Base-by-base conservation (phyloP, 495 filamentous ascomycete species). In the Hypoxylon rickii region DNA sequence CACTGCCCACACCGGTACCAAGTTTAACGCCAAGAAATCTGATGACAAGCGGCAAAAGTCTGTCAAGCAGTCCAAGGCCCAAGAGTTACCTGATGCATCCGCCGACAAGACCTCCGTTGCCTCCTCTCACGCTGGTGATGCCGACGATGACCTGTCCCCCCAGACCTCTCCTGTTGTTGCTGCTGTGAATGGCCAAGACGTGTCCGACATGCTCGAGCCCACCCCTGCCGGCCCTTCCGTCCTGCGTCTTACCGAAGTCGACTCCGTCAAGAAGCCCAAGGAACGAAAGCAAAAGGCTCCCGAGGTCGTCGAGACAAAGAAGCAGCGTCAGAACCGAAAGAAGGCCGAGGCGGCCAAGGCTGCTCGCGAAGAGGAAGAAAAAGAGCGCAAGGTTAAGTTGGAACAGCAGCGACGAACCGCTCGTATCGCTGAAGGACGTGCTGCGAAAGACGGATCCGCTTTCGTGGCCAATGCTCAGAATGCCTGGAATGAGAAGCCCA, bases 171-270 rank as follows among this genome's bases (percentile, higher is more conserved):
- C 88, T 40, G 74, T 75, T 7, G 64, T 86, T 16, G 61, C 45
- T 38, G 80, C 87, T 18, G 80, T 73, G 17, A 70, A 77, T 38
- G 64, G 70, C 32, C 80, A 78, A 13, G 89, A 85, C 62, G 82
- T 95, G 38, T 86, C 86, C 40, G 91, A 96, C 68, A 96, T 96
- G 91, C 83, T 96, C 16, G 91, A 94, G 72, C 76, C 88, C 13
- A 75, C 79, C 34, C 67, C 84, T 15, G 66, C 84, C 31, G 88
- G 79, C 16, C 87, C 89, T n/a, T 84, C 86, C 3, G 84, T 91
- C 32, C 80, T 96, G 29, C 85, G 88, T 16, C 72, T 96, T 37
- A 92, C 86, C 36, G 83, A 84, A 34, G 76, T 81, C 22, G 82
- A 87, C 58, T 61, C 66, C 2, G 78, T 80, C 37, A 74, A 74